Base-by-base conservation (phyloP, 202 grass and related monocot species). In the Schoenoplectus triqueter region DNA sequence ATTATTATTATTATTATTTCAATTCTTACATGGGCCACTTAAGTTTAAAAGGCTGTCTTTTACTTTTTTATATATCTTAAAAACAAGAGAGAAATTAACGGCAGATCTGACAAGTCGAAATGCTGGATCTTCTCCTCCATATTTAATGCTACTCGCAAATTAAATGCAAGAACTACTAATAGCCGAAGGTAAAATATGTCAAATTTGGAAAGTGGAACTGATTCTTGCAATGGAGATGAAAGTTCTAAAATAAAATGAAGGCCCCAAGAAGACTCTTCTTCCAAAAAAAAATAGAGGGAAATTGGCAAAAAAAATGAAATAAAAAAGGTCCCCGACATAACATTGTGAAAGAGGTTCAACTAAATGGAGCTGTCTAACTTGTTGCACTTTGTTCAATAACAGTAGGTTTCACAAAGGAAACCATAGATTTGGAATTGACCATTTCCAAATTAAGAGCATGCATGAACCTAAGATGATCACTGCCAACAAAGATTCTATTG, bases 161-260 rank as follows among this genome's bases (percentile, higher is more conserved):
- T 74, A 54, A 74, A 31, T 74, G 48, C 5, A 2, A 46, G n/a
- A 22, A 74, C 17, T 21, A 73, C 5, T 17, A 31, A 11, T 3
- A 74, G 19, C 14, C 52, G 46, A 74, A 74, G 44, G 44, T 18
- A 18, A 6, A 50, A 74, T 52, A 74, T 74, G 17, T 31, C 48
- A 74, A 54, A 74, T 74, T 74, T 52, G 71, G 47, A 51, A 74
- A 54, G 47, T 31, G 69, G 14, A 72, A 74, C 48, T 52, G 71
- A 73, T 51, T 73, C 70, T 73, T 52, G 17, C 70, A 73, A 73
- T 21, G 70, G 71, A 14, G 68, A 71, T 71, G 14, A 71, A 70
- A 70, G 41, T 69, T 69, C 7, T 19, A 17, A 68, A 68, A 9
- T 48, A 47, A 47, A 70, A 69, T 10, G 47, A 74, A 52, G 47